phyloP scores from a whole-genome alignment of 768 basidiomycete species.

The Favolaschia claudopus region DNA sequence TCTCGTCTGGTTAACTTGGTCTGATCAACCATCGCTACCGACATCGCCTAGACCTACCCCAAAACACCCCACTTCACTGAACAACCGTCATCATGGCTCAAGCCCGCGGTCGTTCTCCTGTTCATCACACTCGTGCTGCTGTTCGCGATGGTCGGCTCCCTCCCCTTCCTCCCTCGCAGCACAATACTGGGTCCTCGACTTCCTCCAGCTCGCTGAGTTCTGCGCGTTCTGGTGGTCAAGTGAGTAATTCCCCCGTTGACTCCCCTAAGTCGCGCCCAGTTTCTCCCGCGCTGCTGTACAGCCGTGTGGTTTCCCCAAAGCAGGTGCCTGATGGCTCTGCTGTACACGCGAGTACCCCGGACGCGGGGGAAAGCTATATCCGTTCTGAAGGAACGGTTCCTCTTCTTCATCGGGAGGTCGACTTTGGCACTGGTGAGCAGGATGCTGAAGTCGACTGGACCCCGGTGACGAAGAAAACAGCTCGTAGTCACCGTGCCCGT shows the following conservation, averaged over 20 bases:
- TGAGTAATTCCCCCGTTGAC: neutral
- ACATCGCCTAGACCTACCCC: constrained; percentile 2
- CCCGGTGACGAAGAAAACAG: neutral
- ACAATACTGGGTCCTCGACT: neutral
- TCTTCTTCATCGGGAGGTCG: neutral
- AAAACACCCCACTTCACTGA: neutral
- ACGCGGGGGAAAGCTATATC: neutral
- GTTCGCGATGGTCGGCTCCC: neutral
- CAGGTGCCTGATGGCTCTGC: neutral
- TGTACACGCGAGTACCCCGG: neutral
- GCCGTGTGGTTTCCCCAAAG: neutral
- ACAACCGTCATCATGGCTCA: neutral
- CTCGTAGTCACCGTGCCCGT: constrained; percentile 1
- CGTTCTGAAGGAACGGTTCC: constrained; percentile 1
- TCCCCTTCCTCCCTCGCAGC: neutral
- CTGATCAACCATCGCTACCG: constrained; percentile 5
- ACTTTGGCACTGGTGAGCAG: neutral
- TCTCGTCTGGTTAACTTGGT: constrained; percentile 3
- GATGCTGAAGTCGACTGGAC: neutral
- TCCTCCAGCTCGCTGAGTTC: no score
- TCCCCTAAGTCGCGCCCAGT: neutral
- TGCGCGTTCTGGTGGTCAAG: neutral
- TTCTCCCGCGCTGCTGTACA: neutral
- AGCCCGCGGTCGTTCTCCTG: neutral
- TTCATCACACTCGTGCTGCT: neutral